Conservation (phyloP, 768 basidiomycete species). For the Flagelloscypha sp. region DNA sequence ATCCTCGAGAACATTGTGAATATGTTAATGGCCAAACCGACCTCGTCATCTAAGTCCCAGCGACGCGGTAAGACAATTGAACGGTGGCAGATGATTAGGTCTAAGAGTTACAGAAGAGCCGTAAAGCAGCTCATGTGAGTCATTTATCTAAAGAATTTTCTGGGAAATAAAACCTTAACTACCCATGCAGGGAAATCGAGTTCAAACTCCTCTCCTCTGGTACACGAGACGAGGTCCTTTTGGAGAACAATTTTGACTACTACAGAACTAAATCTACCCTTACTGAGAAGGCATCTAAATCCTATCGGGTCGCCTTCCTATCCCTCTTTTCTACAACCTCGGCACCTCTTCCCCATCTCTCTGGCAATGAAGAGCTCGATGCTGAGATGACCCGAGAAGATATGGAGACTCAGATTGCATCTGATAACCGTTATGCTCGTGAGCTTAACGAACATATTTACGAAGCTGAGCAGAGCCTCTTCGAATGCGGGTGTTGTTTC, state of each 20-base stretch:
- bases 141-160: background rate
- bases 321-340: constrained; percentile 2
- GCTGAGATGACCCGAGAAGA: too few species aligned
- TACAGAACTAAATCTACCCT: background rate
- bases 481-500: constrained; percentile 13
- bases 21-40: too few species aligned
- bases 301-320: constrained; percentile 7
- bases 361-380: background rate
- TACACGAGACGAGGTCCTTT: background rate
- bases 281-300: constrained; percentile 1
- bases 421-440: background rate
- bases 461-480: constrained; percentile 1
- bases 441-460: constrained; percentile 6
- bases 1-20: too few species aligned
- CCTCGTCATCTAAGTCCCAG: too few species aligned
- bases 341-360: background rate
- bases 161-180: background rate
- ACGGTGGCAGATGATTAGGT: background rate
- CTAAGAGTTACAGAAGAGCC: background rate
- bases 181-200: background rate
- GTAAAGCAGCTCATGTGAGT: background rate
- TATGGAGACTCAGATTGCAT: background rate
- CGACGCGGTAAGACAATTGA: too few species aligned
- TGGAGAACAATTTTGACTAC: background rate
- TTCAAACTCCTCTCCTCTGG: background rate